Conservation (phyloP, 192 early-diverging fungal species). For the Gamsiella multidivaricata region DNA sequence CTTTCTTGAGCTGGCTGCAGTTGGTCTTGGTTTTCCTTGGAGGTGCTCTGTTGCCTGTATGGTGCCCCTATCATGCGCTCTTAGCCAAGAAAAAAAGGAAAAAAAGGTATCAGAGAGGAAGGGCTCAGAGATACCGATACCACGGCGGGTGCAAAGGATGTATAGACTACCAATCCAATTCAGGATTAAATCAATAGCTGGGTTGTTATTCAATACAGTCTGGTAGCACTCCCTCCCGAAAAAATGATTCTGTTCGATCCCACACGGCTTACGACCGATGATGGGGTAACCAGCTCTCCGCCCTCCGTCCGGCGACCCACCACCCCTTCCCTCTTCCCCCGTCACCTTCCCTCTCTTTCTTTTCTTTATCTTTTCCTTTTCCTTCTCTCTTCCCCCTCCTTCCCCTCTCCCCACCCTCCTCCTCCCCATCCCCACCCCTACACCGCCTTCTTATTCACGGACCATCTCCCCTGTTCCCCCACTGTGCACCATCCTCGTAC, state of each 20-base stretch:
- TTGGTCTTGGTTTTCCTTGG: background rate
- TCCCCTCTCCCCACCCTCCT: background rate
- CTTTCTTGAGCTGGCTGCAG: background rate
- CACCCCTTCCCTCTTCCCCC: background rate
- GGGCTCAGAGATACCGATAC: too few relatives aligned
- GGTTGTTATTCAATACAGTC: too few relatives aligned
- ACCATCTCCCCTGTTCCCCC: background rate
- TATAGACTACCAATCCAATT: background rate
- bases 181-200: too few relatives aligned
- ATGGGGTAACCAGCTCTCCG: conserved; percentile 13
- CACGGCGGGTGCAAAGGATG: too few relatives aligned
- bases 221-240: too few relatives aligned
- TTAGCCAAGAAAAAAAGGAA: background rate
- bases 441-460: background rate
- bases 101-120: background rate
- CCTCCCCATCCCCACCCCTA: background rate
- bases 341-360: background rate
- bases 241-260: too few relatives aligned
- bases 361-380: background rate
- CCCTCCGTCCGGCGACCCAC: conserved; percentile 8
- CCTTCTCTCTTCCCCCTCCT: background rate
- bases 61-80: conserved; percentile 13
- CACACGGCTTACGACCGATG: background rate
- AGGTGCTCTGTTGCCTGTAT: conserved; percentile 1
- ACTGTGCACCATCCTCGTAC: background rate